These are phyloP conservation scores for Agrostemma githago DNA, from an alignment of 148 eudicot genomes.

Conservation along the genomic window DNA sequence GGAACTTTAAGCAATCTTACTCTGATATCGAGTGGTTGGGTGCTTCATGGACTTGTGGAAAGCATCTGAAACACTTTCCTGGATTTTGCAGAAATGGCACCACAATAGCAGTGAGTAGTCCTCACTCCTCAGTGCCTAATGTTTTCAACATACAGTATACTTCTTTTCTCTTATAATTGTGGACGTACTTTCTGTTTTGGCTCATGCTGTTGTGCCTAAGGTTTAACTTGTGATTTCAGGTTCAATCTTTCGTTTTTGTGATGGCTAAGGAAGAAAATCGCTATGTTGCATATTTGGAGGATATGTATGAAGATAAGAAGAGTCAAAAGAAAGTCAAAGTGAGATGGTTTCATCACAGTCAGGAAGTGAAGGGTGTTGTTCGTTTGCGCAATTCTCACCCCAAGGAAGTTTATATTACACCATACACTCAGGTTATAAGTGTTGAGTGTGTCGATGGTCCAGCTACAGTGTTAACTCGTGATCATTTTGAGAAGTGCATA, in stretches of 20 bases:
- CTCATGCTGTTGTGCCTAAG: background rate
- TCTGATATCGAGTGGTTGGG: conserved; percentile 89
- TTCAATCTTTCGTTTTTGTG: conserved; percentile 84
- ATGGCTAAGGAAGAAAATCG: conserved; percentile 91
- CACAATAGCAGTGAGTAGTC: conserved; percentile 56
- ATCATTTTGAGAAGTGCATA: conserved; percentile 75
- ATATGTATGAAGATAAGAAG: conserved; percentile 95
- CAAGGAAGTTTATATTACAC: conserved; percentile 90
- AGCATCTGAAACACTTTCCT: conserved; percentile 84
- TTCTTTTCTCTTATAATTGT: background rate
- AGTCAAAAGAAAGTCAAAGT: conserved; percentile 95
- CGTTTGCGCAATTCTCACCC: conserved; percentile 69
- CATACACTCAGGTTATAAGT: conserved; percentile 86
- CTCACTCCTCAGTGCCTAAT: conserved; percentile 7
- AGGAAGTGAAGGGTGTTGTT: conserved; percentile 72
- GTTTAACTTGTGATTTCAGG: conserved; percentile 34
- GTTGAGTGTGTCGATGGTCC: conserved; percentile 97
- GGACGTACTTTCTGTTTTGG: background rate
- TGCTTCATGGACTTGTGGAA: conserved; percentile 74
- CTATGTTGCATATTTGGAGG: conserved; percentile 89
- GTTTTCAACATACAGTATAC: background rate
- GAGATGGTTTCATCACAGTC: conserved; percentile 90
- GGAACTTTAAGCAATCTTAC: conserved; percentile 42
- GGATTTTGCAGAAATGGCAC: conserved; percentile 76
- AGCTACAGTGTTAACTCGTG: conserved; percentile 77